A percentile compares a stretch with the other conserved stretches of the same genome.
These are phyloP conservation scores for Cyclotella baltica DNA, from an alignment of 108 stramenopile genomes.

Conservation along the genomic window DNA sequence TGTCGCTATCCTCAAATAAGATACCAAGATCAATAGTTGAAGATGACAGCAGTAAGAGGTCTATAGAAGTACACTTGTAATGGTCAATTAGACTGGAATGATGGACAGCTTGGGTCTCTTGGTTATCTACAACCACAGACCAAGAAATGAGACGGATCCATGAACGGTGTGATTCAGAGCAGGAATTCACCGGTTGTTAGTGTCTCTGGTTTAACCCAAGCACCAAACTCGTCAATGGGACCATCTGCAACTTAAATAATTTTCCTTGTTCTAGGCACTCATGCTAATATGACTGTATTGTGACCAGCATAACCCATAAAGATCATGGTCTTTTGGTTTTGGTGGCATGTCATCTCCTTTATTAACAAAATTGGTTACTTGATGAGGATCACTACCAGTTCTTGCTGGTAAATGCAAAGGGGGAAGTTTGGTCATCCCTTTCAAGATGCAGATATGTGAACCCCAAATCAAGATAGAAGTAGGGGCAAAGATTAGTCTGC, in stretches of 20 bases:
- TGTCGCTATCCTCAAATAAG: no score
- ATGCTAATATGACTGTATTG: not conserved
- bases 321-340: not conserved
- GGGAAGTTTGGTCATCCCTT: no score
- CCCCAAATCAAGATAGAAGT: no score
- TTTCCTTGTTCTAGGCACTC: not conserved
- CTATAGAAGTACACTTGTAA: no score
- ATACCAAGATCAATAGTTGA: no score
- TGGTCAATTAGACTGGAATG: no score
- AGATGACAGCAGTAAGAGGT: no score
- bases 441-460: no score
- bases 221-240: conserved; percentile 1
- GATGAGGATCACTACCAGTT: not conserved
- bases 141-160: not conserved
- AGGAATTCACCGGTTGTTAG: not conserved
- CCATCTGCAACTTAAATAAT: not conserved
- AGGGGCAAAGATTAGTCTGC: no score
- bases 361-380: not conserved
- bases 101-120: no score
- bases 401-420: no score
- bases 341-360: not conserved
- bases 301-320: not conserved
- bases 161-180: not conserved
- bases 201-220: not conserved
- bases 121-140: no score